Conservation (phyloP, 805 yeast species). For the Wickerhamiella shivajii region DNA sequence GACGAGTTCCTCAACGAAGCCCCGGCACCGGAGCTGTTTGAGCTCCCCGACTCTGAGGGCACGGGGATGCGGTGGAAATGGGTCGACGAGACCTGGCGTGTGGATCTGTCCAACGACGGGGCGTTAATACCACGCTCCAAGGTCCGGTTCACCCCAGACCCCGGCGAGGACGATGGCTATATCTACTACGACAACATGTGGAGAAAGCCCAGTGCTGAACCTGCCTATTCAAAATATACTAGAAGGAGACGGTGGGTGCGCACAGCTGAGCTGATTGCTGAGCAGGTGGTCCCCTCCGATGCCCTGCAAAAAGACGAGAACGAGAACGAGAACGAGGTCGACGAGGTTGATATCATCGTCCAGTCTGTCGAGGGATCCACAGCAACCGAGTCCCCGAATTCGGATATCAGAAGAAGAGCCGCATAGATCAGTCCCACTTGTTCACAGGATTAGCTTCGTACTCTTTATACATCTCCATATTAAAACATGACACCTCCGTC, state of each 20-base stretch:
- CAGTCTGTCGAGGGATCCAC: constrained; percentile 2
- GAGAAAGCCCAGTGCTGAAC: constrained; percentile 82
- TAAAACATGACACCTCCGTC: constrained; percentile 80
- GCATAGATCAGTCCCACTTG: constrained; percentile 51
- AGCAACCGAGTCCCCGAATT: background rate
- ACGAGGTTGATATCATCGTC: background rate
- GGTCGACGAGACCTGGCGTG: constrained; percentile 87
- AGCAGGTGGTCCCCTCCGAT: constrained; percentile 1
- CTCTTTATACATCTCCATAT: constrained; percentile 44
- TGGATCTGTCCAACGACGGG: constrained; percentile 81
- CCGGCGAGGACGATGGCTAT: constrained; percentile 69
- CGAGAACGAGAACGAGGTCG: constrained; percentile 10
- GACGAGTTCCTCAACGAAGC: constrained; percentile 87
- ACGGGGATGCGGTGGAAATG: constrained; percentile 80
- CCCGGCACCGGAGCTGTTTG: constrained; percentile 59
- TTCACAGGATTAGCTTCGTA: constrained; percentile 78
- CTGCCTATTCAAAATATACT: constrained; percentile 78
- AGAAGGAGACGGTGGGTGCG: constrained; percentile 93
- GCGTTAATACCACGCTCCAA: constrained; percentile 43
- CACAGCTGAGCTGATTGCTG: constrained; percentile 63
- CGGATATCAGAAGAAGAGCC: background rate
- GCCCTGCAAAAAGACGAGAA: background rate
- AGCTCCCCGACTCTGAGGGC: constrained; percentile 57
- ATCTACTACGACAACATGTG: constrained; percentile 86
- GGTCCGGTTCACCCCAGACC: constrained; percentile 38